These are phyloP conservation scores for Westerdykella ornata DNA, from an alignment of 2,329 filamentous ascomycete genomes.

Conservation along the genomic window DNA sequence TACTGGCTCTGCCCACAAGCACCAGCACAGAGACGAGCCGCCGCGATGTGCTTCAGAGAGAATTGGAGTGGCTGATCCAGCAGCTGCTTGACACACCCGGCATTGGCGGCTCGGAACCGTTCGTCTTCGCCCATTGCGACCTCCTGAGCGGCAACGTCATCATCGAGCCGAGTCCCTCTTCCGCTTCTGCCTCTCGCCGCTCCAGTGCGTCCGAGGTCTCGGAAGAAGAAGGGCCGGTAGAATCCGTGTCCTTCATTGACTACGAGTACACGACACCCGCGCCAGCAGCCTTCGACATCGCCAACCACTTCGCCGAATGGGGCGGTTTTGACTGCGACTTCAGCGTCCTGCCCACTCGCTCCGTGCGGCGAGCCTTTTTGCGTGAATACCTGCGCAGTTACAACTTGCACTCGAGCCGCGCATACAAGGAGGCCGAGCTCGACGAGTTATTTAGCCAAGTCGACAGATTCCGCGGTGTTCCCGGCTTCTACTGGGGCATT, in stretches of 20 bases:
- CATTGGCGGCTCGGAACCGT: conserved; percentile 58
- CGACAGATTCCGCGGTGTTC: conserved; percentile 78
- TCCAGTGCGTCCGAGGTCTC: conserved; percentile 29
- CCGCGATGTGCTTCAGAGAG: conserved; percentile 62
- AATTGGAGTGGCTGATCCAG: conserved; percentile 63
- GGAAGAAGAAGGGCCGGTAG: conserved; percentile 20
- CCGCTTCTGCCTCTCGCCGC: conserved; percentile 28
- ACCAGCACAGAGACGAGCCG: conserved; percentile 64
- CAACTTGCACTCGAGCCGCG: conserved; percentile 37
- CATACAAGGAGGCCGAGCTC: conserved; percentile 52
- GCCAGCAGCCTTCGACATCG: conserved; percentile 89
- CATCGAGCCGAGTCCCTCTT: conserved; percentile 53
- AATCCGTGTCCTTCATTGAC: conserved; percentile 67
- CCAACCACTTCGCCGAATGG: conserved; percentile 99
- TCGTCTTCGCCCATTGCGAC: conserved; percentile 93
- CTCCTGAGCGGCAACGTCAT: conserved; percentile 96
- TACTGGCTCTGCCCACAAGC: conserved; percentile 68
- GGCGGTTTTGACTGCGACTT: conserved; percentile 94
- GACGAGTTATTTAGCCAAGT: conserved; percentile 70
- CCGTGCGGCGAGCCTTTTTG: conserved; percentile 73
- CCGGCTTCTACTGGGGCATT: conserved; percentile 86
- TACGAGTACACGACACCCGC: conserved; percentile 97
- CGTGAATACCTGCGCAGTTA: conserved; percentile 75
- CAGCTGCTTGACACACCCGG: conserved; percentile 71
- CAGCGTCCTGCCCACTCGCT: conserved; percentile 68